Conservation (phyloP, 2,329 filamentous ascomycete species). For the Penicillium brevicompactum region DNA sequence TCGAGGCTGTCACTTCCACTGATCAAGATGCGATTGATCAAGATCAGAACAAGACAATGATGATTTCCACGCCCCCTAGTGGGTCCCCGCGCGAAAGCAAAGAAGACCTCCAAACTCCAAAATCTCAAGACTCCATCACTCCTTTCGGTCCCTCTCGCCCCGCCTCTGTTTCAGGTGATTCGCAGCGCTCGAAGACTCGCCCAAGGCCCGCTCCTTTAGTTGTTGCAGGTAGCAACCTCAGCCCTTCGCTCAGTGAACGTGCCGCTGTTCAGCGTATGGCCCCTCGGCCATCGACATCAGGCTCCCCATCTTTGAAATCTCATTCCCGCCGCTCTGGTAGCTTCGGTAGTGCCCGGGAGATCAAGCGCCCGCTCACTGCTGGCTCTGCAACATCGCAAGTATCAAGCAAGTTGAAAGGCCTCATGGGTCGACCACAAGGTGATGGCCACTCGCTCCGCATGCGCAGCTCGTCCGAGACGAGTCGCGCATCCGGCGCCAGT, state of each 20-base stretch:
- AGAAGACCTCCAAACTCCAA: not conserved
- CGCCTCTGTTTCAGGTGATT: slow-evolving; percentile 33
- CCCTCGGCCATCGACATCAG: slow-evolving; percentile 33
- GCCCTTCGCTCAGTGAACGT: slow-evolving; percentile 34
- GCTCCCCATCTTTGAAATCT: slow-evolving; percentile 25
- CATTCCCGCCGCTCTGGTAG: slow-evolving; percentile 43
- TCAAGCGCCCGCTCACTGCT: slow-evolving; percentile 41
- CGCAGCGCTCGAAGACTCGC: slow-evolving; percentile 30
- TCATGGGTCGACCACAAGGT: slow-evolving; percentile 38
- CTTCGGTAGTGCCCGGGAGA: slow-evolving; percentile 39
- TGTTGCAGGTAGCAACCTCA: slow-evolving; percentile 25
- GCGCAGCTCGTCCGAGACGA: slow-evolving; percentile 42
- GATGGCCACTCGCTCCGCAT: slow-evolving; percentile 32
- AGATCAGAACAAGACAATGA: slow-evolving; percentile 18
- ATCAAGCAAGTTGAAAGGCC: slow-evolving; percentile 45
- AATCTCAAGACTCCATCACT: not conserved
- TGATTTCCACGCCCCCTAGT: slow-evolving; percentile 10
- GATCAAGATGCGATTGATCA: slow-evolving; percentile 13
- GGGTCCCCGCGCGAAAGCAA: not conserved
- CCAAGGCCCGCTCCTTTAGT: slow-evolving; percentile 29
- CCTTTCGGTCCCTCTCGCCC: slow-evolving; percentile 20
- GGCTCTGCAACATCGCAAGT: slow-evolving; percentile 44
- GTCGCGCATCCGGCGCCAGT: slow-evolving; percentile 29
- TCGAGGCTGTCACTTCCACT: slow-evolving; percentile 25
- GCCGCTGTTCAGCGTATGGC: slow-evolving; percentile 45